These are phyloP conservation scores for Chlamydomonas asymmetrica DNA, from an alignment of 139 green algal genomes.

Conservation along the genomic window DNA sequence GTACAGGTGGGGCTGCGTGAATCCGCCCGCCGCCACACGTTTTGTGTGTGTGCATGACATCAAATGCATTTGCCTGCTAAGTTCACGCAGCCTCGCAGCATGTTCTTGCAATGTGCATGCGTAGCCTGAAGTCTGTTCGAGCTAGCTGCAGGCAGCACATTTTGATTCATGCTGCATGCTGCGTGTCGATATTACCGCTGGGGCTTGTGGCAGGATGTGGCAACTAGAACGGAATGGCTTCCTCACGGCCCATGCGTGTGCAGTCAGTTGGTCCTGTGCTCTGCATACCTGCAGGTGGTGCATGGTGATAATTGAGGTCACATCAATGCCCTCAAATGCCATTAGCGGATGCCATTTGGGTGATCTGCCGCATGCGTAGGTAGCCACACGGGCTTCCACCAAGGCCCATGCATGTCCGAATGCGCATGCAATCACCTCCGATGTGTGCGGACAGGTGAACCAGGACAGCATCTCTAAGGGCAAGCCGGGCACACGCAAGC, in stretches of 20 bases:
- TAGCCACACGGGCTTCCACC: neutral
- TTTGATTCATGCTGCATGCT: neutral
- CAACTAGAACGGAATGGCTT: no score
- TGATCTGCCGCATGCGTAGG: neutral
- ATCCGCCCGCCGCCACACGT: neutral
- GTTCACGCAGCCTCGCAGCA: no score
- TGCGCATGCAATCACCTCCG: no score
- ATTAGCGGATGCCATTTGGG: neutral
- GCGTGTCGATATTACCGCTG: no score
- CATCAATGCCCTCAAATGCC: neutral
- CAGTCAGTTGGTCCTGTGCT: no score
- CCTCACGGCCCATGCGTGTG: no score
- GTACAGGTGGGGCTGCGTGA: slow-evolving; percentile 37
- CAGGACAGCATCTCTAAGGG: slow-evolving; percentile 59
- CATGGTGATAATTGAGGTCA: neutral
- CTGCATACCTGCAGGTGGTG: neutral
- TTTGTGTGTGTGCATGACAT: neutral
- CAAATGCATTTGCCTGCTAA: neutral
- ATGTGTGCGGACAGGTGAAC: no score
- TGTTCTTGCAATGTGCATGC: neutral
- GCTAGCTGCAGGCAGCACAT: neutral
- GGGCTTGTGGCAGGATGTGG: no score
- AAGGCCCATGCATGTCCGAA: no score
- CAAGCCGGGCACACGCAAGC: slow-evolving; percentile 56
- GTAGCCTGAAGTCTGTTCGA: neutral